phyloP scores from a whole-genome alignment of 176 grass and related monocot genomes.

The Avena insularis region DNA sequence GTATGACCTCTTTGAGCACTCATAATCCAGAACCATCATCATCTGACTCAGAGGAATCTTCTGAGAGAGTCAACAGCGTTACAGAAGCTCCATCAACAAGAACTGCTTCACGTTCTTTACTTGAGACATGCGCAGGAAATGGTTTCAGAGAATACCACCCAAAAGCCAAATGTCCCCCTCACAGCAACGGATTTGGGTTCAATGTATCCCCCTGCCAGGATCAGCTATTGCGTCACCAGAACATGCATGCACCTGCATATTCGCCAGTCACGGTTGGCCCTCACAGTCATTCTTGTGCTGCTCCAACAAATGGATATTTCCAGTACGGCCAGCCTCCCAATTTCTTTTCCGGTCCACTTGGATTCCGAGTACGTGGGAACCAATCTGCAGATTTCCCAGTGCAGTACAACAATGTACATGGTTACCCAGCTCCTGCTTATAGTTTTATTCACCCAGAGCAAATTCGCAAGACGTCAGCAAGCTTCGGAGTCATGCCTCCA shows the following conservation, averaged over 20 bases:
- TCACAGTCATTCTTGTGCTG: slow-evolving; percentile 63
- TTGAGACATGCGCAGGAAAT: slow-evolving; percentile 51
- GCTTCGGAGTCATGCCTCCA: slow-evolving; percentile 46
- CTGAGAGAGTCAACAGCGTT: slow-evolving; percentile 38
- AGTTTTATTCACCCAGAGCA: slow-evolving; percentile 52
- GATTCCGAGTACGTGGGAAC: slow-evolving; percentile 49
- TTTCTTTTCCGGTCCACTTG: slow-evolving; percentile 50
- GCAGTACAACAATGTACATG: slow-evolving; percentile 65
- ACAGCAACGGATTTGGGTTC: slow-evolving; percentile 48
- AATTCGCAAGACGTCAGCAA: slow-evolving; percentile 47
- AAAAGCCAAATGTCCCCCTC: slow-evolving; percentile 38
- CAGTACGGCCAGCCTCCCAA: slow-evolving; percentile 57
- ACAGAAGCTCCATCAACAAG: slow-evolving; percentile 43
- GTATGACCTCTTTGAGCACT: slow-evolving; percentile 63
- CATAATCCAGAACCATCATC: slow-evolving; percentile 78
- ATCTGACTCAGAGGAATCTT: slow-evolving; percentile 83
- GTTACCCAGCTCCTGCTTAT: slow-evolving; percentile 55
- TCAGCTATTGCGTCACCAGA: slow-evolving; percentile 49
- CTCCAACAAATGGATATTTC: slow-evolving; percentile 69
- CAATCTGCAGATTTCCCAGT: slow-evolving; percentile 58
- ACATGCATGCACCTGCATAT: slow-evolving; percentile 52
- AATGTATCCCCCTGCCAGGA: slow-evolving; percentile 40
- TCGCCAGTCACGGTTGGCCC: slow-evolving; percentile 58
- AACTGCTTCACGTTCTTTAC: slow-evolving; percentile 51
- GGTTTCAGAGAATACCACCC: slow-evolving; percentile 63